Evolutionary conservation across 257 asterid genomes (phyloP).

Genomic region (Perilla frutescens): DNA sequence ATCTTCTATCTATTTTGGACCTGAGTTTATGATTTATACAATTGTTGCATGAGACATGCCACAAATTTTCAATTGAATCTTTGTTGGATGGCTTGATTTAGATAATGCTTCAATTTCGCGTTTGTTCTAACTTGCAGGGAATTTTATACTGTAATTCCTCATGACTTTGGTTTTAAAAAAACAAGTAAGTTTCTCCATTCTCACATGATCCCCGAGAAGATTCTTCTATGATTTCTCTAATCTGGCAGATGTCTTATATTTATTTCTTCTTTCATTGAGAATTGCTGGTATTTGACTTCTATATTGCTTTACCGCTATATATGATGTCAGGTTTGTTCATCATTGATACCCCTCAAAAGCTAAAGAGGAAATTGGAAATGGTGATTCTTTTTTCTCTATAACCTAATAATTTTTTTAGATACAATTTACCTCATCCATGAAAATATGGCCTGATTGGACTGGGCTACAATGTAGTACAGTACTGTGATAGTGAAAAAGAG

Average conservation of each 20-base stretch:
- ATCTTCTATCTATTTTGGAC: slow-evolving; percentile 22
- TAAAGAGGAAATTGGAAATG: slow-evolving; percentile 87
- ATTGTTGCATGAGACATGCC: slow-evolving; percentile 6
- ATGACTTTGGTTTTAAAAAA: slow-evolving; percentile 85
- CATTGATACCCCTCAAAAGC: slow-evolving; percentile 91
- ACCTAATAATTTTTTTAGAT: slow-evolving; percentile 18
- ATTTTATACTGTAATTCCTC: slow-evolving; percentile 91
- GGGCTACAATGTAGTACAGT: not conserved
- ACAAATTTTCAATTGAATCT: slow-evolving; percentile 17
- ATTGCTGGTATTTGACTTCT: slow-evolving; percentile 30
- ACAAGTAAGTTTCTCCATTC: slow-evolving; percentile 66
- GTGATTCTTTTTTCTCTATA: slow-evolving; percentile 50
- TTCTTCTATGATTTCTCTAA: not conserved
- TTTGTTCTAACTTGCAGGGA: slow-evolving; percentile 64
- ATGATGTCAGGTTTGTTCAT: slow-evolving; percentile 75
- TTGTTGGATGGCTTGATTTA: slow-evolving; percentile 11
- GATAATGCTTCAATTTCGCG: slow-evolving; percentile 24
- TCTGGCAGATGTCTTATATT: not conserved
- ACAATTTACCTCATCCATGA: slow-evolving; percentile 10
- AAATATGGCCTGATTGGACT: slow-evolving; percentile 13
- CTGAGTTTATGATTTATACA: not conserved
- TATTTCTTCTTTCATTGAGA: not conserved
- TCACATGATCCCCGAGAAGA: slow-evolving; percentile 27
- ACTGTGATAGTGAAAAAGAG: not conserved
- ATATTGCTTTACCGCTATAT: slow-evolving; percentile 27